A percentile compares a stretch with the other conserved stretches of the same genome.
Conservation (phyloP, 139 green algal genomes). For the Picochlorum sp. region DNA sequence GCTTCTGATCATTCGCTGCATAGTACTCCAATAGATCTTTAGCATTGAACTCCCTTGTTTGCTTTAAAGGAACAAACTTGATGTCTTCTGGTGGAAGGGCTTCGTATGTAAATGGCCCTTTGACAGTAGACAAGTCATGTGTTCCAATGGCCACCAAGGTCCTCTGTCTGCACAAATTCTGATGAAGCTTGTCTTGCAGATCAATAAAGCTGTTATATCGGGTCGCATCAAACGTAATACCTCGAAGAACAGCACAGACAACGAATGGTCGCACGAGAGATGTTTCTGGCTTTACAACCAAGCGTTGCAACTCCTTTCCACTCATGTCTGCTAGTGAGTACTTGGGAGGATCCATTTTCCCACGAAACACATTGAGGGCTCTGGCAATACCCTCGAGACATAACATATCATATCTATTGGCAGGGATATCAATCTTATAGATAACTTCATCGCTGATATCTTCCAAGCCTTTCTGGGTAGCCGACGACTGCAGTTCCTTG, state of each 20-base stretch:
- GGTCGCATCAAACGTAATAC: conserved; percentile 71
- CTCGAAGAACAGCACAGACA: conserved; percentile 85
- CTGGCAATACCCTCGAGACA: conserved; percentile 95
- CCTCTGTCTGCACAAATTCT: conserved; percentile 95
- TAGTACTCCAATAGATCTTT: conserved; percentile 77
- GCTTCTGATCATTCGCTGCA: conserved; percentile 83
- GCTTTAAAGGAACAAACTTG: conserved; percentile 93
- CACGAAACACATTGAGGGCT: conserved; percentile 92
- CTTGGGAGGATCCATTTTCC: conserved; percentile 36
- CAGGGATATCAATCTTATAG: conserved; percentile 99
- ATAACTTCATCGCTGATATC: conserved; percentile 78
- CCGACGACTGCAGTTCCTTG: conserved; percentile 65
- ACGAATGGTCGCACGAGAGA: conserved; percentile 92
- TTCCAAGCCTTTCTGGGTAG: conserved; percentile 9
- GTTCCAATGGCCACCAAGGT: conserved; percentile 96
- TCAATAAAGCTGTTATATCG: conserved; percentile 97
- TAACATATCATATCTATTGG: conserved; percentile 99
- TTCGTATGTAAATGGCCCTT: conserved; percentile 96
- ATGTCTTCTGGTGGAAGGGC: conserved; percentile 88
- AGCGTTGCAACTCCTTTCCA: conserved; percentile 43
- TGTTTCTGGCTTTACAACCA: conserved; percentile 79
- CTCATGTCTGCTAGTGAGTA: conserved; percentile 75
- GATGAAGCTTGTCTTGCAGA: conserved; percentile 97
- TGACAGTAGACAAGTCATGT: conserved; percentile 84
- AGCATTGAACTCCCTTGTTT: conserved; percentile 76